These are phyloP conservation scores for Ascochyta viciae-villosae DNA, from an alignment of 2,329 filamentous ascomycete species.

Conservation along the genomic window DNA sequence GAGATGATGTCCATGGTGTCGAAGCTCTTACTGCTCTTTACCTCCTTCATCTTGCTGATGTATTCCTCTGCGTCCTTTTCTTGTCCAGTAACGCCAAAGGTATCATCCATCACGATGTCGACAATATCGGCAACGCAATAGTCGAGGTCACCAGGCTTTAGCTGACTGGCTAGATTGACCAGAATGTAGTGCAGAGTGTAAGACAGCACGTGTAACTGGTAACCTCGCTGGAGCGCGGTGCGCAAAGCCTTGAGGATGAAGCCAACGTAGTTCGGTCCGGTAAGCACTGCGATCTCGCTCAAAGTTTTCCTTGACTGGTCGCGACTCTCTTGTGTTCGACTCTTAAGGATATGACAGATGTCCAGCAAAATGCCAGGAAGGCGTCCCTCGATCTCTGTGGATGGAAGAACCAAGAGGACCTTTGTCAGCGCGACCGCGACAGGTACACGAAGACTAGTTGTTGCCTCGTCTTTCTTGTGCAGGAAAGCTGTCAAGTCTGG, in stretches of 20 bases:
- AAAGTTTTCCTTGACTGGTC: conserved; percentile 91
- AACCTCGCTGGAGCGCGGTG: conserved; percentile 81
- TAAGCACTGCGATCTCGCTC: conserved; percentile 78
- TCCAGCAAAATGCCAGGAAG: conserved; percentile 88
- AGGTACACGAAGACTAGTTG: conserved; percentile 90
- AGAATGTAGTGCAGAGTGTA: conserved; percentile 94
- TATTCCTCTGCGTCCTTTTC: conserved; percentile 98
- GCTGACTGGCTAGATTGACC: conserved; percentile 74
- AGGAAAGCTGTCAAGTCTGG: conserved; percentile 83
- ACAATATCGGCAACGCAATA: conserved; percentile 83
- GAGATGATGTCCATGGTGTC: conserved; percentile 96
- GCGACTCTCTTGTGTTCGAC: conserved; percentile 84
- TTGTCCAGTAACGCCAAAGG: conserved; percentile 89
- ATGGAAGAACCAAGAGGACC: conserved; percentile 79
- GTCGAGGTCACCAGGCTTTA: conserved; percentile 83
- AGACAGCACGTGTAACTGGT: conserved; percentile 92
- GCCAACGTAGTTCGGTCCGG: conserved; percentile 83
- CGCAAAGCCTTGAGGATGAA: conserved; percentile 94
- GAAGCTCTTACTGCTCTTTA: conserved; percentile 97
- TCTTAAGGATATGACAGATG: conserved; percentile 90
- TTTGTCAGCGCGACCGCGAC: conserved; percentile 90
- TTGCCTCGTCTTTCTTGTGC: conserved; percentile 92
- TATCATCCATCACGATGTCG: conserved; percentile 92
- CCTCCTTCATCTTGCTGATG: conserved; percentile 92
- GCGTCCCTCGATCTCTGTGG: conserved; percentile 73